A percentile compares a stretch with the other conserved stretches of the same genome.
phyloP scores from a whole-genome alignment of 441 rosid genomes.

The Omphalea diandra region DNA sequence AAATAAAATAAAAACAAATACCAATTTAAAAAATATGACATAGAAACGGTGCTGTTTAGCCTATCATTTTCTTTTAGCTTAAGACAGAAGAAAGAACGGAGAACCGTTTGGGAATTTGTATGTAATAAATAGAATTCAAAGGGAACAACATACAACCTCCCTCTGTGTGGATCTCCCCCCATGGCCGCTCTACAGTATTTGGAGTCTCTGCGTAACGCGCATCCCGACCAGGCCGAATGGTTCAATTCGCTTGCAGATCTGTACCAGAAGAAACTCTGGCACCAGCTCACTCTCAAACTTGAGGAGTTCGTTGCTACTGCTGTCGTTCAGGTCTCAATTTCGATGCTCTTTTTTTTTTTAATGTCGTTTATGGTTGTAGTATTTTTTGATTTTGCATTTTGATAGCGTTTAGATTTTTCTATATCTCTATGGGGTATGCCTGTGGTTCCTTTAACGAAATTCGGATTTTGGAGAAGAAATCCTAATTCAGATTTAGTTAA shows the following conservation, averaged over 20 bases:
- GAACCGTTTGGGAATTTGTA: too few relatives aligned
- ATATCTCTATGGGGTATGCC: slow-evolving; percentile 25
- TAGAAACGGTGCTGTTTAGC: too few relatives aligned
- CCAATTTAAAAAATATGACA: too few relatives aligned
- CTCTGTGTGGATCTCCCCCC: slow-evolving; percentile 9
- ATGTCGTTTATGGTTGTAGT: too few relatives aligned
- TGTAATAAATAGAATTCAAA: slow-evolving; percentile 10
- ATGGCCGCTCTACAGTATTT: slow-evolving; percentile 92
- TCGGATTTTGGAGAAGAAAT: slow-evolving; percentile 1
- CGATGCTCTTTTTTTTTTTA: not conserved
- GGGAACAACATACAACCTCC: not conserved
- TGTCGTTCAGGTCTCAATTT: slow-evolving; percentile 60
- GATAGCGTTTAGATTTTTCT: slow-evolving; percentile 9
- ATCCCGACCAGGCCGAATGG: slow-evolving; percentile 85
- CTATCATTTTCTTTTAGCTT: too few relatives aligned
- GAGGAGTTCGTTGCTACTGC: slow-evolving; percentile 86
- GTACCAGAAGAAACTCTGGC: slow-evolving; percentile 97
- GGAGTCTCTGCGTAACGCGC: slow-evolving; percentile 53
- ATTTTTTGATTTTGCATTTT: not conserved
- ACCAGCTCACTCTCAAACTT: slow-evolving; percentile 93
- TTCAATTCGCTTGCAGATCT: slow-evolving; percentile 81
- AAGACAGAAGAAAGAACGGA: too few relatives aligned
- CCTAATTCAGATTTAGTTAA: too few relatives aligned
- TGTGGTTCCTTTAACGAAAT: not conserved
- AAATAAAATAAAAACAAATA: too few relatives aligned